Evolutionary conservation across 179 eudicot genomes (phyloP), one percentile per base, ranked within the genome.

Genomic region (Vitellaria paradoxa): DNA sequence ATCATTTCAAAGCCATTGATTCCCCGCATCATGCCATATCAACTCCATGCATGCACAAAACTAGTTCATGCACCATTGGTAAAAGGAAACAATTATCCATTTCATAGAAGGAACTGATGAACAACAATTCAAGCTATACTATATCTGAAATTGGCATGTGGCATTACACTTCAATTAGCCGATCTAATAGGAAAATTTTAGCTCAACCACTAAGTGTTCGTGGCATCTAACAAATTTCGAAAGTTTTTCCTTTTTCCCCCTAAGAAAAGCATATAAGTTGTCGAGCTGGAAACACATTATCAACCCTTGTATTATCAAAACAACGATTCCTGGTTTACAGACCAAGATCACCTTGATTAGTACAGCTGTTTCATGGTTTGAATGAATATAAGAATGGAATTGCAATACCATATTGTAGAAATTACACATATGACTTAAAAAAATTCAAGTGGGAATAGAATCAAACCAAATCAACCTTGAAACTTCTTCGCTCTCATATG

Each of bases 11-110:
- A 66, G 47, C 11, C 37, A 50, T 20, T 17, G 59, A 23, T n/a
- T 52, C 55, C 26, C 52, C 40, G n/a, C n/a, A 45, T 57, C 67
- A 59, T 56, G 77, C 57, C 49, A 65, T 37, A 7, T 5, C 49
- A 62, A 21, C 37, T 71, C 26, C 20, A 71, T 76, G 76, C 65
- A 64, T 60, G 61, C 68, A 76, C 30, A 73, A 56, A 65, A 72
- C 65, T 52, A 26, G 65, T 9, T 59, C 20, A 60, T 57, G 68
- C 20, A 79, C 59, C 56, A 59, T 42, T 20, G 56, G 55, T 6
- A 50, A 50, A 50, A 50, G 60, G 10, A 46, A 74, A 74, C 13
- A 73, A 46, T 60, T 47, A 15, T 56, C 52, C 64, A 61, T 10
- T 55, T 8, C 42, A 70, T 3, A 13, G 21, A 73, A 59, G 15